Percentiles rank a stretch among this genome's conserved stretches.
phyloP scores from a whole-genome alignment of 306 rosid species.

The Quercus agrifolia region DNA sequence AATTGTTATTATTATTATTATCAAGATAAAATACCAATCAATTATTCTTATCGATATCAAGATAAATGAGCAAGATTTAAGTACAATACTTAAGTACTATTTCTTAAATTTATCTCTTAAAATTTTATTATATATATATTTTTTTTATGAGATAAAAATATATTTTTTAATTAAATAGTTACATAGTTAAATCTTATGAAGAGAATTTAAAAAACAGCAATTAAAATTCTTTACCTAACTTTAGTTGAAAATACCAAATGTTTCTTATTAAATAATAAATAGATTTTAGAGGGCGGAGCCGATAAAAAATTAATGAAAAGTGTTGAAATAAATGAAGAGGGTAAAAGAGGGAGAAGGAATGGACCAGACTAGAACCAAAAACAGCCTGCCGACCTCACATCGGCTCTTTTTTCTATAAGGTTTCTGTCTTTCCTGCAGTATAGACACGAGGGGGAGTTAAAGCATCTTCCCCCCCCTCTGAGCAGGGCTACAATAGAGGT shows the following conservation, averaged over 20 bases:
- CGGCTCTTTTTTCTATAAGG: not conserved
- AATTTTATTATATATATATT: accelerated
- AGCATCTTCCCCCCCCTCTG: not conserved
- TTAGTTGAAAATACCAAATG: too few species aligned
- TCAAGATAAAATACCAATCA: too few species aligned
- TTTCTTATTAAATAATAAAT: not conserved
- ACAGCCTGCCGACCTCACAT: constrained; percentile 15
- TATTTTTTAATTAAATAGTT: too few species aligned
- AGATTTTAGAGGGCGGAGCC: too few species aligned
- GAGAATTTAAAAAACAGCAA: accelerated
- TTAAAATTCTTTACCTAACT: accelerated
- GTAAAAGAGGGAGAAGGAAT: not conserved
- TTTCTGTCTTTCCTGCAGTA: not conserved
- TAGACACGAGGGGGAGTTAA: not conserved
- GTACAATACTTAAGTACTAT: accelerated
- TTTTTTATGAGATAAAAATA: accelerated
- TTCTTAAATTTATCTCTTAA: accelerated
- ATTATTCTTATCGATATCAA: too few species aligned
- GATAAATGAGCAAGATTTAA: too few species aligned
- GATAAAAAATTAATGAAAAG: too few species aligned
- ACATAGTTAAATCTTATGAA: too few species aligned
- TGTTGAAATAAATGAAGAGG: not conserved
- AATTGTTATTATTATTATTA: too few species aligned
- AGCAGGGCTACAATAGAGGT: not conserved
- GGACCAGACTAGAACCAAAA: not conserved